A percentile compares a stretch with the other conserved stretches of the same genome.
These are phyloP conservation scores for Rhizopus stolonifer DNA, from an alignment of 371 early-diverging fungal species.

Conservation along the genomic window DNA sequence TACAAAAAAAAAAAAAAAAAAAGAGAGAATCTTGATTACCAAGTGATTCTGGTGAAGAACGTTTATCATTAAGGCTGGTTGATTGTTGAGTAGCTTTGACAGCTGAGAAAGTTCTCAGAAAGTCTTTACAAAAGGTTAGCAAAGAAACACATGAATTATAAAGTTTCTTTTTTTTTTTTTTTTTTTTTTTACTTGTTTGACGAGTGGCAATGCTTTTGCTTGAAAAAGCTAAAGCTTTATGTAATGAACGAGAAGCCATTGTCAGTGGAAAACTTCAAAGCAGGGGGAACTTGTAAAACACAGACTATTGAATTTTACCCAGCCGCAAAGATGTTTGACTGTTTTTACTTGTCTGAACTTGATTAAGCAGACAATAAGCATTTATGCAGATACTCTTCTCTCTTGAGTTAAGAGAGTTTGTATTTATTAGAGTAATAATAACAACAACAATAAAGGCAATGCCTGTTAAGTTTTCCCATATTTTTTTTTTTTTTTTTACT, in stretches of 20 bases:
- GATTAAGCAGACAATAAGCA: too few relatives aligned
- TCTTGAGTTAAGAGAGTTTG: too few relatives aligned
- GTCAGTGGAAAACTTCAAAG: neutral
- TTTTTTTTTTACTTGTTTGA: constrained; percentile 10
- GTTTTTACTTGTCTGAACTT: neutral
- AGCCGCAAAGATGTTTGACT: neutral
- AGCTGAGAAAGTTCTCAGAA: constrained; percentile 19
- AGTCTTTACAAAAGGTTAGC: neutral
- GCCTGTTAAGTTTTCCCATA: too few relatives aligned
- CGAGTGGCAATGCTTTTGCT: constrained; percentile 10
- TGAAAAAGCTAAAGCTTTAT: constrained; percentile 6
- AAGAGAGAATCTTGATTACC: too few relatives aligned
- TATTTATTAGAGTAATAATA: too few relatives aligned
- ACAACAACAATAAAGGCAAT: too few relatives aligned
- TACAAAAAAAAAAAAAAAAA: neutral
- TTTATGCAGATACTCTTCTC: too few relatives aligned
- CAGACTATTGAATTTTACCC: neutral
- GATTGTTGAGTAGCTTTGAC: constrained; percentile 13
- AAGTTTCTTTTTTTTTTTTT: too few relatives aligned
- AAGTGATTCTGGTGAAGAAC: constrained; percentile 18
- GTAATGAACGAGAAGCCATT: constrained; percentile 22
- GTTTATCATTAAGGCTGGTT: constrained; percentile 3
- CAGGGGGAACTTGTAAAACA: neutral
- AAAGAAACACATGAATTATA: neutral
- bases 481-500: too few relatives aligned